Percentiles rank a stretch among this genome's conserved stretches.
phyloP scores from a whole-genome alignment of 768 basidiomycete species.

The Saitozyma sp. region DNA sequence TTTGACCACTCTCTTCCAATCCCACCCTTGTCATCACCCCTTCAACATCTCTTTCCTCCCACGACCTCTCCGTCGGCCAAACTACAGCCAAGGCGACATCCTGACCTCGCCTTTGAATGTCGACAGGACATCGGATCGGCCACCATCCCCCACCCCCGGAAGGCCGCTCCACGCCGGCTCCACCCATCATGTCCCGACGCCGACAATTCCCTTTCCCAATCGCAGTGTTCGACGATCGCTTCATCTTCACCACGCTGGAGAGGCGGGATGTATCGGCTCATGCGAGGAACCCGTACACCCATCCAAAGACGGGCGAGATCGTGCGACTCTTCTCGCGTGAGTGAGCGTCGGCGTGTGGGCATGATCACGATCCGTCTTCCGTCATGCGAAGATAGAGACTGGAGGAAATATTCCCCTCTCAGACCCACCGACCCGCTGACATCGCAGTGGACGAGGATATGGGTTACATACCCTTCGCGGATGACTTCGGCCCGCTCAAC shows the following conservation, averaged over 20 bases:
- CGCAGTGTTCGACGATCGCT: conserved; percentile 34
- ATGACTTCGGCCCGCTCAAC: conserved; percentile 48
- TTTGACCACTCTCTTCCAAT: background rate
- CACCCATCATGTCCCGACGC: conserved; percentile 5
- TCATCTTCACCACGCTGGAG: conserved; percentile 41
- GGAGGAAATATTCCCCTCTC: no score
- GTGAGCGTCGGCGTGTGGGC: conserved; percentile 1
- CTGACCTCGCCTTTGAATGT: no score
- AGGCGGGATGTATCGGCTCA: conserved; percentile 22
- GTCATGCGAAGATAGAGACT: no score
- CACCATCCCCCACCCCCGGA: no score
- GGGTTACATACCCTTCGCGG: conserved; percentile 37
- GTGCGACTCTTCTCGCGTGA: conserved; percentile 36
- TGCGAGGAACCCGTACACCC: conserved; percentile 17
- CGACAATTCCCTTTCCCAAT: conserved; percentile 32
- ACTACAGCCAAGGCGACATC: no score
- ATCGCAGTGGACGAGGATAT: conserved; percentile 44
- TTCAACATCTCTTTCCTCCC: background rate
- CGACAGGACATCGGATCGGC: background rate
- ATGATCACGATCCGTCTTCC: no score
- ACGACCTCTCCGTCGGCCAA: no score
- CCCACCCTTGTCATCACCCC: background rate
- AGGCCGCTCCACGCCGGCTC: background rate
- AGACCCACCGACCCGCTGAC: background rate
- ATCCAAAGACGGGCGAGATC: conserved; percentile 28